Evolutionary conservation across 163 green algal species (phyloP).

Genomic region (Scenedesmus sp.): DNA sequence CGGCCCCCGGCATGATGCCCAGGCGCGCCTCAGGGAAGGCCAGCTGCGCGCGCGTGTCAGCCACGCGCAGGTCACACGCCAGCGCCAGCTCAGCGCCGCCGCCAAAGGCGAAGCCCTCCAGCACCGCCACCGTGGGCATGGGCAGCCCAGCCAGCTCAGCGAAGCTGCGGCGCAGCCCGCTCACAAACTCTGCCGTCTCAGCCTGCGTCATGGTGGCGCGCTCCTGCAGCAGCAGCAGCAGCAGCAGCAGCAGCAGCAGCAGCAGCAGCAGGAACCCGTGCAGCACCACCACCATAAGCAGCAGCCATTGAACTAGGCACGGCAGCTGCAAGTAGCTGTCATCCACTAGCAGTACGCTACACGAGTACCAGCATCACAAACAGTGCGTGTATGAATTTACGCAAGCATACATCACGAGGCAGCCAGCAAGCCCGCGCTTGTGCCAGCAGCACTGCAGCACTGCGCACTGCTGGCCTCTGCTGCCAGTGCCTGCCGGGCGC

Average conservation of each 20-base stretch:
- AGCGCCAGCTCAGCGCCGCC: constrained; percentile 93
- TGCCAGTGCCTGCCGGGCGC: not conserved
- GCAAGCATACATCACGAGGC: not conserved
- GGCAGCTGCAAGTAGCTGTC: not conserved
- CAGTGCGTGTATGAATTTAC: not conserved
- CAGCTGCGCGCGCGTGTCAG: constrained; percentile 65
- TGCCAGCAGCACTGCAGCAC: constrained; percentile 3
- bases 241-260: not conserved
- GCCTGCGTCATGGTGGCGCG: constrained; percentile 77
- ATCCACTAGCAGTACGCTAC: not conserved
- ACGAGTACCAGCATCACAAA: not conserved
- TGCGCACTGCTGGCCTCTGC: not conserved
- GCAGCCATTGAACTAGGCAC: not conserved
- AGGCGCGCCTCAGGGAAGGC: constrained; percentile 84
- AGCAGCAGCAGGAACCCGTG: too few relatives aligned
- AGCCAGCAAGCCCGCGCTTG: not conserved
- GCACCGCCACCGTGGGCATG: constrained; percentile 89
- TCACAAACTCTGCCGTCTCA: constrained; percentile 85
- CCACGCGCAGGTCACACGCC: constrained; percentile 86
- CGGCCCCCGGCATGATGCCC: constrained; percentile 87
- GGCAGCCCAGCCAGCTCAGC: constrained; percentile 77
- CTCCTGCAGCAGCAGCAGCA: constrained; percentile 58
- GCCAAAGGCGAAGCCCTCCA: constrained; percentile 89
- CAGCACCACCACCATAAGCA: not conserved
- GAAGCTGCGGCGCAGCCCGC: constrained; percentile 77